Evolutionary conservation across 1,284 basidiomycete species (phyloP).

Genomic region (Inonotus hispidus): DNA sequence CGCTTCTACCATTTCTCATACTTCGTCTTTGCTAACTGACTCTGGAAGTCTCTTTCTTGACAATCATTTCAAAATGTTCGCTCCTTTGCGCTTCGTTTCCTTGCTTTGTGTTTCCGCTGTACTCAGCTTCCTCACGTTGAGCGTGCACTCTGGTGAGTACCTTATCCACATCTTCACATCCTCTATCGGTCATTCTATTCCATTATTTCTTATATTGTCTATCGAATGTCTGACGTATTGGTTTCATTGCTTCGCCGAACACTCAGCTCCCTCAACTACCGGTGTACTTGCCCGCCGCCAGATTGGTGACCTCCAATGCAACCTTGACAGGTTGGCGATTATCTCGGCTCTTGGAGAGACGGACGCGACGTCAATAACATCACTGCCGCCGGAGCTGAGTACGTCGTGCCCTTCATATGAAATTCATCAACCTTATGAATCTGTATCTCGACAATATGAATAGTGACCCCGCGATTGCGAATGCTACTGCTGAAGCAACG

Average conservation of each 20-base stretch:
- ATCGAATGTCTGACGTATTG: too few relatives aligned
- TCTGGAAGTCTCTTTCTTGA: too few relatives aligned
- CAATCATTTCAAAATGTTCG: neutral
- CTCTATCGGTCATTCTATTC: too few relatives aligned
- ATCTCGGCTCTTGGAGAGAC: constrained; percentile 11
- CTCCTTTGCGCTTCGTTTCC: neutral
- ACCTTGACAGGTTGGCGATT: constrained; percentile 12
- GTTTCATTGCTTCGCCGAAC: too few relatives aligned
- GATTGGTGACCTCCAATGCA: constrained; percentile 14
- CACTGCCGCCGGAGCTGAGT: constrained; percentile 3
- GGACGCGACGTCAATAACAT: constrained; percentile 4
- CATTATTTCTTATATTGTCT: too few relatives aligned
- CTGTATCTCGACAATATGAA: neutral
- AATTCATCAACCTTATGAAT: too few relatives aligned
- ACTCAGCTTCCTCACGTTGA: neutral
- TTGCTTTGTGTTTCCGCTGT: constrained; percentile 2
- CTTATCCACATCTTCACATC: too few relatives aligned
- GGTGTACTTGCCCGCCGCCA: constrained; percentile 2
- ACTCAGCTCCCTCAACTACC: neutral
- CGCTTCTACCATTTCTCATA: too few relatives aligned
- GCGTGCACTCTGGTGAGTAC: constrained; percentile 1
- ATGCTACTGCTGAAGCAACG: constrained; percentile 24
- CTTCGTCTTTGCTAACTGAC: too few relatives aligned
- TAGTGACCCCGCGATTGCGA: constrained; percentile 27
- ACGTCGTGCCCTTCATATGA: neutral